phyloP scores from a whole-genome alignment of 192 early-diverging fungal genomes.

The Coemansia reversa region DNA sequence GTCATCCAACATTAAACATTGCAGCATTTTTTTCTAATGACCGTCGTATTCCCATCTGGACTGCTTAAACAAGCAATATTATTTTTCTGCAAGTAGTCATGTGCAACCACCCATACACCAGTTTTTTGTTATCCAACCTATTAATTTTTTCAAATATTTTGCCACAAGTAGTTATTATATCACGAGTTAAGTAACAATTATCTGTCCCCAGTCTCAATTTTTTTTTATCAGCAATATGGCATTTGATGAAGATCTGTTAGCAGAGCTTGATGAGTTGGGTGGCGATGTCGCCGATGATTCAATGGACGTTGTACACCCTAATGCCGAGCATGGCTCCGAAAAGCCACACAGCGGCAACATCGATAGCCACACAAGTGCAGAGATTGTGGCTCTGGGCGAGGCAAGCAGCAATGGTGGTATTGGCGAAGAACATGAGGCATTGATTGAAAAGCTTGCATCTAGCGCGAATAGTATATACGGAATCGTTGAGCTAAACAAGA shows the following conservation, averaged over 20 bases:
- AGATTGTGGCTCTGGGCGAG: slow-evolving; percentile 55
- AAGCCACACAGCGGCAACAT: slow-evolving; percentile 23
- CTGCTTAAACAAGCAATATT: slow-evolving; percentile 3
- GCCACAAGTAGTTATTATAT: too few species aligned
- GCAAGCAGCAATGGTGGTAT: slow-evolving; percentile 55
- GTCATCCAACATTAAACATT: slow-evolving; percentile 86
- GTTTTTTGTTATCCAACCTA: neutral
- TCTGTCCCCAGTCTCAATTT: too few species aligned
- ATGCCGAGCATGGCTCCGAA: slow-evolving; percentile 24
- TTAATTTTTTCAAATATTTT: neutral
- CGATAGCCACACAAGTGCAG: slow-evolving; percentile 10
- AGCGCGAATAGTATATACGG: slow-evolving; percentile 58
- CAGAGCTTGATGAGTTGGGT: slow-evolving; percentile 80
- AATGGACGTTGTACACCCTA: slow-evolving; percentile 16
- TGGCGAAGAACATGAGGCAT: slow-evolving; percentile 45
- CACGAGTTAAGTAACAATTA: too few species aligned
- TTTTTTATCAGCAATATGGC: slow-evolving; percentile 49
- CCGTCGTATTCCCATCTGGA: slow-evolving; percentile 39
- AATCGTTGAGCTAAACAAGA: slow-evolving; percentile 65
- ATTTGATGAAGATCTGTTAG: slow-evolving; percentile 81
- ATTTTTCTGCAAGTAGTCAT: neutral
- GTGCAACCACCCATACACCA: neutral
- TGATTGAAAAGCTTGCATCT: slow-evolving; percentile 29
- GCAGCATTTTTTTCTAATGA: slow-evolving; percentile 42
- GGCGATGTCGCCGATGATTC: slow-evolving; percentile 53